Evolutionary conservation across 1,284 basidiomycete genomes (phyloP).

Genomic region (Naganishia cerealis): DNA sequence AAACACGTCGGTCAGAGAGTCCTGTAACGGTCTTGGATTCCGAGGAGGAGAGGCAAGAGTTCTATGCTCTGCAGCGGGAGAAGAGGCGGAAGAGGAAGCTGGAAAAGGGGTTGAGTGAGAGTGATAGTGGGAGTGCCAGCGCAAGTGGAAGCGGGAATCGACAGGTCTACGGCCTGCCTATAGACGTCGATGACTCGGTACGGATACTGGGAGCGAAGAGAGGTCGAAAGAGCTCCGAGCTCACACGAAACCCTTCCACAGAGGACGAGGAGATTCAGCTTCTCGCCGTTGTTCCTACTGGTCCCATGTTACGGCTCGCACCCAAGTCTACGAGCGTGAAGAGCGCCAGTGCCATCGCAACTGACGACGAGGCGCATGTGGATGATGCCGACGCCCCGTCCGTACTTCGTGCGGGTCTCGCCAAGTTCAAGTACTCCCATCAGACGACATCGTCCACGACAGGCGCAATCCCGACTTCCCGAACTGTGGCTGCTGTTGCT

Average conservation of each 20-base stretch:
- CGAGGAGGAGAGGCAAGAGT: slow-evolving; percentile 29
- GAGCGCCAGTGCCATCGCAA: neutral
- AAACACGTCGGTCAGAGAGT: neutral
- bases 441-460: neutral
- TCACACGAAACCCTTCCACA: neutral
- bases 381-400: neutral
- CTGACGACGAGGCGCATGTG: neutral
- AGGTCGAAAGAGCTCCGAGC: neutral
- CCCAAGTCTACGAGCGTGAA: neutral
- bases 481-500: neutral
- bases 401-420: neutral
- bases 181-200: slow-evolving; percentile 12
- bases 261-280: slow-evolving; percentile 5
- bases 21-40: slow-evolving; percentile 29
- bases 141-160: neutral
- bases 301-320: neutral
- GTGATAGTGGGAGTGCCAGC: slow-evolving; percentile 10
- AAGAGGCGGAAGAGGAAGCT: slow-evolving; percentile 16
- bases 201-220: slow-evolving; percentile 12
- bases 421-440: slow-evolving; percentile 8
- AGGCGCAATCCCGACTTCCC: slow-evolving; percentile 10
- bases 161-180: neutral
- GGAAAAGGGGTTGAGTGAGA: slow-evolving; percentile 17
- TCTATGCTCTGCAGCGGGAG: slow-evolving; percentile 18
- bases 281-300: slow-evolving; percentile 10